These are phyloP conservation scores for Verticillium dahliae DNA, from an alignment of 2,329 filamentous ascomycete genomes.

Conservation along the genomic window DNA sequence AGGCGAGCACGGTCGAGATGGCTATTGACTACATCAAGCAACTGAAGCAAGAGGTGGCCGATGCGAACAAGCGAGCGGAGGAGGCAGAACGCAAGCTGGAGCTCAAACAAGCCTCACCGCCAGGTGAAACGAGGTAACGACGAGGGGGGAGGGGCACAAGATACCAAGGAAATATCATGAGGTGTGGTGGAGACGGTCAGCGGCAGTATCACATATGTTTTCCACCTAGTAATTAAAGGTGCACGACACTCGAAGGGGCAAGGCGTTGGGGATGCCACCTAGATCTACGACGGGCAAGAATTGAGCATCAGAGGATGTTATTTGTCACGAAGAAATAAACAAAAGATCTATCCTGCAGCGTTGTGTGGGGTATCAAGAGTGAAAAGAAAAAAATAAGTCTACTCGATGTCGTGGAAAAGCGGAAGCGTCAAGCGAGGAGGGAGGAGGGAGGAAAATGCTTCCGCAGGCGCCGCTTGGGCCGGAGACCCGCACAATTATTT, in stretches of 20 bases:
- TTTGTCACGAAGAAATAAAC: background rate
- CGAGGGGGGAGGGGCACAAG: background rate
- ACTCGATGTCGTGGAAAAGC: background rate
- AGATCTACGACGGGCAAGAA: background rate
- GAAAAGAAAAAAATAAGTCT: background rate
- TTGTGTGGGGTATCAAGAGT: background rate
- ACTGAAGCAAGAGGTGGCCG: conserved; percentile 65
- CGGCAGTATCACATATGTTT: background rate
- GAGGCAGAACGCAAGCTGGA: conserved; percentile 57
- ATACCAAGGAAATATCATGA: background rate
- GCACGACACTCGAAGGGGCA: background rate
- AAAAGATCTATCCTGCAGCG: background rate
- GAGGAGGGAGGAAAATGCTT: no score
- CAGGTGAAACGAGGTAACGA: background rate
- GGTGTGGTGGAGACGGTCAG: background rate
- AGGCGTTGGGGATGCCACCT: background rate
- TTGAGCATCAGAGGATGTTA: background rate
- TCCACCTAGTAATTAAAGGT: background rate
- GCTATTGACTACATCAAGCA: conserved; percentile 93
- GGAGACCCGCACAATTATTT: no score
- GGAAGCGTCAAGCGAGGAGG: no score
- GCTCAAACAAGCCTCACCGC: background rate
- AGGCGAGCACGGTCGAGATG: conserved; percentile 94
- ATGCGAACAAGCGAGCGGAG: conserved; percentile 56
- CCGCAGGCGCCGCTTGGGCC: no score